Conservation (phyloP, 2,329 filamentous ascomycete genomes). For the Beauveria asiatica region DNA sequence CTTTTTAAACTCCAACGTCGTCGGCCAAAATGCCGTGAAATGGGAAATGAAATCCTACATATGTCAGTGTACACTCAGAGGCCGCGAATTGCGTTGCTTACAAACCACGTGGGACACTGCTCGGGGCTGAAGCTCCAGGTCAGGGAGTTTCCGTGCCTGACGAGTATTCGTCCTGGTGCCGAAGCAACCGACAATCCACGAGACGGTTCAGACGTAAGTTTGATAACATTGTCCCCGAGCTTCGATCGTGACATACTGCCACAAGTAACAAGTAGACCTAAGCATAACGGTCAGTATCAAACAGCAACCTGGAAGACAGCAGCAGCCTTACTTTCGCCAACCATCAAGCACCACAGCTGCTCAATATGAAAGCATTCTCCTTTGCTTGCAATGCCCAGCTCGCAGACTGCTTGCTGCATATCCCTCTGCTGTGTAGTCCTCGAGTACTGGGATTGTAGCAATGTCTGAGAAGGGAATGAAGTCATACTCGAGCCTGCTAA, state of each 20-base stretch:
- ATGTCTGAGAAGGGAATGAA: constrained; percentile 33
- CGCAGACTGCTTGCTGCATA: constrained; percentile 38
- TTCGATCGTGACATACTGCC: constrained; percentile 26
- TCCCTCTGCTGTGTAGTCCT: constrained; percentile 31
- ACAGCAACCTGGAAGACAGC: neutral
- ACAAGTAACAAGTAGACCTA: constrained; percentile 33
- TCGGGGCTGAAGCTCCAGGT: constrained; percentile 30
- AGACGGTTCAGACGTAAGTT: constrained; percentile 22
- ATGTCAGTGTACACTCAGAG: constrained; percentile 6
- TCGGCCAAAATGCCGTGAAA: constrained; percentile 36
- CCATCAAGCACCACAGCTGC: constrained; percentile 38
- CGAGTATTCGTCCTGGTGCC: constrained; percentile 22
- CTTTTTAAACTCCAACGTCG: constrained; percentile 27
- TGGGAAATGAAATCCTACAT: constrained; percentile 29
- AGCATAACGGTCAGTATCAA: constrained; percentile 3
- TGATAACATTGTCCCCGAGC: constrained; percentile 26
- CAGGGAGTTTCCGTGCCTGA: constrained; percentile 26
- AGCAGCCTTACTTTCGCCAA: constrained; percentile 32
- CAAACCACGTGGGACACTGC: constrained; percentile 38
- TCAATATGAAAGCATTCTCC: constrained; percentile 38
- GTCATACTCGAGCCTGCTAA: constrained; percentile 21
- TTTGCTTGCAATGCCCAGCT: constrained; percentile 24
- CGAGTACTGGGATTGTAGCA: constrained; percentile 36
- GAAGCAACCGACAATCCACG: constrained; percentile 12
- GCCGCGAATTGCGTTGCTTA: constrained; percentile 17